These are phyloP conservation scores for Fraxinus sp. DNA, from an alignment of 305 asterid species.

Conservation along the genomic window DNA sequence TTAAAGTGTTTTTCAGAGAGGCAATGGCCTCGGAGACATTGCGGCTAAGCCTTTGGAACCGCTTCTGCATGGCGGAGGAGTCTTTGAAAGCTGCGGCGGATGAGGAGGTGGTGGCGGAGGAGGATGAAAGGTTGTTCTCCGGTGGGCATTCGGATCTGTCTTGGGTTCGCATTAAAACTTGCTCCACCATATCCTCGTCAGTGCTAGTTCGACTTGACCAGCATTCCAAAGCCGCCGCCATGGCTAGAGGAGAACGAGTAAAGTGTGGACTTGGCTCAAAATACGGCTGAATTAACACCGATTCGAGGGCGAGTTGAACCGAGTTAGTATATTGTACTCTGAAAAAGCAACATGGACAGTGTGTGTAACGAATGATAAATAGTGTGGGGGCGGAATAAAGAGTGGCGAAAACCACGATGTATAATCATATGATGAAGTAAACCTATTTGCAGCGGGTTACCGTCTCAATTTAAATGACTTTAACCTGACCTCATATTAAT, in stretches of 20 bases:
- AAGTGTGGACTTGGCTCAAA: conserved; percentile 17
- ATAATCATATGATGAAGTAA: background rate
- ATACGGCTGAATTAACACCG: conserved; percentile 15
- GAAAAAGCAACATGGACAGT: background rate
- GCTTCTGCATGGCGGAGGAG: conserved; percentile 75
- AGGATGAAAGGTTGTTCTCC: conserved; percentile 37
- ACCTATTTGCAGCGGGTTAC: too few species aligned
- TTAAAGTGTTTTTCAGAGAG: conserved; percentile 73
- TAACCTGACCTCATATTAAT: too few species aligned
- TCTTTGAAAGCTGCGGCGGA: conserved; percentile 47
- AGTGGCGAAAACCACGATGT: background rate
- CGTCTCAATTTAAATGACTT: too few species aligned
- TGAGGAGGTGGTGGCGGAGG: conserved; percentile 28
- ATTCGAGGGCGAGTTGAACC: background rate
- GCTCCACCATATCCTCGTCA: conserved; percentile 89
- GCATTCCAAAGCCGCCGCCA: conserved; percentile 95
- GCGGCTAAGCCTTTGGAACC: conserved; percentile 72
- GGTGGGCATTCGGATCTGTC: conserved; percentile 78
- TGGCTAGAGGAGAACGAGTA: conserved; percentile 29
- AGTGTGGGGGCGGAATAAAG: conserved; percentile 5
- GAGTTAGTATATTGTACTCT: background rate
- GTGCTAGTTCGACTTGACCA: conserved; percentile 88
- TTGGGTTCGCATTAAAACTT: conserved; percentile 72
- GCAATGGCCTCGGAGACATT: conserved; percentile 92
- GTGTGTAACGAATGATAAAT: background rate